These are phyloP conservation scores for Hypoxylon lenormandii DNA, from an alignment of 495 filamentous ascomycete species.

Conservation along the genomic window DNA sequence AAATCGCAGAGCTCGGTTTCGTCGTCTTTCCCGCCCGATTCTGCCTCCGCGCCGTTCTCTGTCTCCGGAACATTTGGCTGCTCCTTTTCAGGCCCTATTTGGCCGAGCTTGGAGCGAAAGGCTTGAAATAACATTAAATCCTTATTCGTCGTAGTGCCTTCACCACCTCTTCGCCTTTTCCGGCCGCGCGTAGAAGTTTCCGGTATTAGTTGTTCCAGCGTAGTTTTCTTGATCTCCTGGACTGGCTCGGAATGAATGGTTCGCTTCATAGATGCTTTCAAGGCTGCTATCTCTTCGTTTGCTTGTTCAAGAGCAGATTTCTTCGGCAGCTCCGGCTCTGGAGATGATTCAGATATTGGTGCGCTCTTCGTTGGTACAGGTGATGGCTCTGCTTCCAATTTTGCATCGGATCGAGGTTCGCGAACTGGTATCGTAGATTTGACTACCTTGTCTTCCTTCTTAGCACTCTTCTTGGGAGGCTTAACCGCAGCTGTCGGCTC, in stretches of 20 bases:
- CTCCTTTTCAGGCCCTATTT: conserved; percentile 64
- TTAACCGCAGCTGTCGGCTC: conserved; percentile 46
- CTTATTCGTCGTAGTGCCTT: conserved; percentile 53
- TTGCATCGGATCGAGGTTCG: conserved; percentile 26
- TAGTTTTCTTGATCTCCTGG: conserved; percentile 69
- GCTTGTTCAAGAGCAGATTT: conserved; percentile 78
- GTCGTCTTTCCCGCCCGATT: conserved; percentile 65
- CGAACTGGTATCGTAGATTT: conserved; percentile 51
- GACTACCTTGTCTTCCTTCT: conserved; percentile 49
- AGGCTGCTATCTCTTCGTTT: conserved; percentile 88
- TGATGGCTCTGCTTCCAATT: conserved; percentile 34
- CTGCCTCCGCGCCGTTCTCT: conserved; percentile 51
- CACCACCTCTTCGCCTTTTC: conserved; percentile 73
- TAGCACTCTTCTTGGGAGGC: conserved; percentile 41
- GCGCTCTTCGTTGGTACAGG: conserved; percentile 43
- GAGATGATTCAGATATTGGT: conserved; percentile 53
- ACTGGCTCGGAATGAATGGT: conserved; percentile 70
- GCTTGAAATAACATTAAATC: conserved; percentile 78
- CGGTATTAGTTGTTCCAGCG: conserved; percentile 81
- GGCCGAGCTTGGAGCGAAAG: conserved; percentile 82
- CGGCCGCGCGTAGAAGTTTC: conserved; percentile 81
- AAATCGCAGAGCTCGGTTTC: conserved; percentile 83
- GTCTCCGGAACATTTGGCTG: conserved; percentile 41
- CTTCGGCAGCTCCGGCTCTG: conserved; percentile 62
- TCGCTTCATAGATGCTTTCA: conserved; percentile 93